Evolutionary conservation across 148 eudicot genomes (phyloP).

Genomic region (Suaeda aralocaspica): DNA sequence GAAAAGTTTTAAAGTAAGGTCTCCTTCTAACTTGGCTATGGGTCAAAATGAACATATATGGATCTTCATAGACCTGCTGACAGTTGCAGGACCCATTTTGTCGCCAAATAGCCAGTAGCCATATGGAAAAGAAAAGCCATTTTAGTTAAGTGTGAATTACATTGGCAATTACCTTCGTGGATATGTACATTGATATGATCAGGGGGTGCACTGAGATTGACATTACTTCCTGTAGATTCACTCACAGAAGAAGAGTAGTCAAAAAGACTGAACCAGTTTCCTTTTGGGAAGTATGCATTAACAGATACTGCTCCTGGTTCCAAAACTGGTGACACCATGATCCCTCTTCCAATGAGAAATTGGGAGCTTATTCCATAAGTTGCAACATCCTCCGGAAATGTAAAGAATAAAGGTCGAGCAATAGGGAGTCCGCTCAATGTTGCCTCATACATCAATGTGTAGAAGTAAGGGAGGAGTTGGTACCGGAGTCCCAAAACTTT

Average conservation of each 20-base stretch:
- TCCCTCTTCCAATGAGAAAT: slow-evolving; percentile 49
- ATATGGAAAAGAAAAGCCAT: background rate
- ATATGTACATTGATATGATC: slow-evolving; percentile 48
- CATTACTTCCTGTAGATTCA: slow-evolving; percentile 18
- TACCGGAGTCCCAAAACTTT: slow-evolving; percentile 50
- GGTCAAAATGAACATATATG: background rate
- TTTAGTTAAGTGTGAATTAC: background rate
- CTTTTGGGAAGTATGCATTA: slow-evolving; percentile 39
- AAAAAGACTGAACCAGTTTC: slow-evolving; percentile 53
- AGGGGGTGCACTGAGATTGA: slow-evolving; percentile 36
- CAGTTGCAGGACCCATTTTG: background rate
- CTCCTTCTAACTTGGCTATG: background rate
- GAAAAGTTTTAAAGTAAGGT: background rate
- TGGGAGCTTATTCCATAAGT: slow-evolving; percentile 41
- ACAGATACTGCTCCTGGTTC: slow-evolving; percentile 29
- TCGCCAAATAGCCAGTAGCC: background rate
- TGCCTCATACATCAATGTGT: slow-evolving; percentile 52
- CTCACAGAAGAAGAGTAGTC: slow-evolving; percentile 37
- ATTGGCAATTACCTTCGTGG: slow-evolving; percentile 30
- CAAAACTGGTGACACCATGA: slow-evolving; percentile 55
- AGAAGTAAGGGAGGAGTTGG: slow-evolving; percentile 49
- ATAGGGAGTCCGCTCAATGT: slow-evolving; percentile 43
- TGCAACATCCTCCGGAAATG: slow-evolving; percentile 36
- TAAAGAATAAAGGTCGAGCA: slow-evolving; percentile 53
- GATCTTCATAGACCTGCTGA: background rate